Evolutionary conservation across 352 stramenopile species (phyloP).

Genomic region (Phytophthora citricola): DNA sequence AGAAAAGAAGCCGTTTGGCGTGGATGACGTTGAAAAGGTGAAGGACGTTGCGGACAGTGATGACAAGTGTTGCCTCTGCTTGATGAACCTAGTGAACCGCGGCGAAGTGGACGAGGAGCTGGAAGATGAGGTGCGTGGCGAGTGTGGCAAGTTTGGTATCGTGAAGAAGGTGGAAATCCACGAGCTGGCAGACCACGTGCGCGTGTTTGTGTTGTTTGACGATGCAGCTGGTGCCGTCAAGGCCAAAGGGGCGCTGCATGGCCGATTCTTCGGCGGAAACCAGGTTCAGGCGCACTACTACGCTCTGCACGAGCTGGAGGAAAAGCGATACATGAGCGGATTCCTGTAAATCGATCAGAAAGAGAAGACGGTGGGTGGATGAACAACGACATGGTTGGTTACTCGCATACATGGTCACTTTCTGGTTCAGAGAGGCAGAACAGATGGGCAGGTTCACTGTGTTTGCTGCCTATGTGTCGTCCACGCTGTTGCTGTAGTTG

Average conservation of each 20-base stretch:
- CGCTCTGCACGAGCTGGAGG: constrained; percentile 48
- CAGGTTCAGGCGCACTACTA: constrained; percentile 77
- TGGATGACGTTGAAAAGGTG: constrained; percentile 67
- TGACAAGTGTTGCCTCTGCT: constrained; percentile 66
- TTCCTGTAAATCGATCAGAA: constrained; percentile 53
- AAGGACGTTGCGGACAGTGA: constrained; percentile 46
- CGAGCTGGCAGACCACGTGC: constrained; percentile 74
- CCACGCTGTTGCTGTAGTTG: constrained; percentile 40
- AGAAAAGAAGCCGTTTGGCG: constrained; percentile 50
- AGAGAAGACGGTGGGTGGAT: constrained; percentile 21
- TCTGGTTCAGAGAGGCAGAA: constrained; percentile 9
- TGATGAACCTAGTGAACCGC: constrained; percentile 74
- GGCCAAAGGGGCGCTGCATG: constrained; percentile 67
- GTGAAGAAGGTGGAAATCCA: constrained; percentile 66
- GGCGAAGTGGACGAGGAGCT: constrained; percentile 80
- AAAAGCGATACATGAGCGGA: constrained; percentile 54
- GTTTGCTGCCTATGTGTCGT: constrained; percentile 42
- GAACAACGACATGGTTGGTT: constrained; percentile 22
- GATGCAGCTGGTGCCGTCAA: constrained; percentile 49
- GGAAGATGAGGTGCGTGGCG: constrained; percentile 66
- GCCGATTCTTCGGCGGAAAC: constrained; percentile 81
- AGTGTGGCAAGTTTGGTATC: constrained; percentile 70
- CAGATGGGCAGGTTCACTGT: constrained; percentile 24
- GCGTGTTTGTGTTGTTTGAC: constrained; percentile 81
- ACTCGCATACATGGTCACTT: constrained; percentile 24